phyloP scores from a whole-genome alignment of 257 asterid species.

The Solanum chilense region DNA sequence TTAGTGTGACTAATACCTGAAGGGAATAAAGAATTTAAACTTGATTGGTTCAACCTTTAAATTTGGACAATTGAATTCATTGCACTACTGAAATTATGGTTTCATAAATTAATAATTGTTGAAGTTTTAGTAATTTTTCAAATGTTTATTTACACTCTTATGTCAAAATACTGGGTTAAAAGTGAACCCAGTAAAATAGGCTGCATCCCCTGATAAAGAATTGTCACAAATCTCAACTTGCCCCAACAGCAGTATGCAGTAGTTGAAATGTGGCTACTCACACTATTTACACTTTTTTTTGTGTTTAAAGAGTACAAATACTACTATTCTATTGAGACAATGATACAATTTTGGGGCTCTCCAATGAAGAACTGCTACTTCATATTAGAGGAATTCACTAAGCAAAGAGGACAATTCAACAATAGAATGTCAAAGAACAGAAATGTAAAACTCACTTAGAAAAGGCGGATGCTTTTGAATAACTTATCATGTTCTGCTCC shows the following conservation, averaged over 20 bases:
- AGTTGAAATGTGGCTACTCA: not conserved
- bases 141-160: not conserved
- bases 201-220: not conserved
- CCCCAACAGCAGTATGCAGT: not conserved
- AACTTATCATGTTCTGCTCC: slow-evolving; percentile 43
- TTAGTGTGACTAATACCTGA: not conserved
- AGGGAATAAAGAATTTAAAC: not conserved
- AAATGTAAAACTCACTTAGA: slow-evolving; percentile 55
- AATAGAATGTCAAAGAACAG: not conserved
- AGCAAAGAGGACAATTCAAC: not conserved
- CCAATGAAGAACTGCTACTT: not conserved
- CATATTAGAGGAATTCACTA: not conserved
- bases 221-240: not conserved
- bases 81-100: not conserved
- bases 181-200: not conserved
- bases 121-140: not conserved
- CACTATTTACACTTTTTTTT: not conserved
- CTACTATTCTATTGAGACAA: slow-evolving; percentile 14
- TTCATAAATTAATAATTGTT: not conserved
- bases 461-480: slow-evolving; percentile 83
- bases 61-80: not conserved
- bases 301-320: not conserved
- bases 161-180: not conserved
- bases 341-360: slow-evolving; percentile 18
- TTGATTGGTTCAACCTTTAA: not conserved